These are phyloP conservation scores for Cutaneotrichosporon spelunceum DNA, from an alignment of 1,284 basidiomycete species.

Conservation along the genomic window DNA sequence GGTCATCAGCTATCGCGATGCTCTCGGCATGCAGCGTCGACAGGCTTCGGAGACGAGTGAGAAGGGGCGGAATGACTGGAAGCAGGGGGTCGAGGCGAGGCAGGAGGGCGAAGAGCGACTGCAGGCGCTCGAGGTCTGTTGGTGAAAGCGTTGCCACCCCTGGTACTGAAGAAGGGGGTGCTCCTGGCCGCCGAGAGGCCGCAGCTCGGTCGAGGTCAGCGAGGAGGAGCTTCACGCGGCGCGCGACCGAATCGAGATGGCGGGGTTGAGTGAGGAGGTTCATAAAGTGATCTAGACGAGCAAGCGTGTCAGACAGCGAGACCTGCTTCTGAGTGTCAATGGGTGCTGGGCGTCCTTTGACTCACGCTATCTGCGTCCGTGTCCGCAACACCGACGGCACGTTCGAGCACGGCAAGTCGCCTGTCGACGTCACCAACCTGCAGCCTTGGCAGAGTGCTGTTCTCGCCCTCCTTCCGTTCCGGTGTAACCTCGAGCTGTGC, in stretches of 20 bases:
- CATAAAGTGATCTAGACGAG: conserved; percentile 70
- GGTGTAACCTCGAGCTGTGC: conserved; percentile 1
- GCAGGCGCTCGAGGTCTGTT: conserved; percentile 58
- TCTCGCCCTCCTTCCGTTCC: not conserved
- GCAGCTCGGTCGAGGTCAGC: conserved; percentile 87
- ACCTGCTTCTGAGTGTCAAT: conserved; percentile 12
- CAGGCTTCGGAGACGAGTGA: conserved; percentile 79
- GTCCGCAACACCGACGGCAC: conserved; percentile 60
- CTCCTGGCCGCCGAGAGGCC: conserved; percentile 40
- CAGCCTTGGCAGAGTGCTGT: too few relatives aligned
- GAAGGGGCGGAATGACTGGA: conserved; percentile 86
- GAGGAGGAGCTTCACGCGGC: conserved; percentile 85
- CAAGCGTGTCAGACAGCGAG: conserved; percentile 63
- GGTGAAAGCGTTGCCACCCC: conserved; percentile 53
- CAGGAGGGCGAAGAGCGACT: conserved; percentile 64
- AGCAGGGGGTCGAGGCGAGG: conserved; percentile 79
- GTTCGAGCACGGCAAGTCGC: conserved; percentile 74
- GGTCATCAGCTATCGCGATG: conserved; percentile 60
- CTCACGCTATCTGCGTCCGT: not conserved
- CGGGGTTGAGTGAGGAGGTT: conserved; percentile 88
- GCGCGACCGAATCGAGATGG: conserved; percentile 93
- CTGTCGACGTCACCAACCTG: conserved; percentile 55
- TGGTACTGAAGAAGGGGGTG: not conserved
- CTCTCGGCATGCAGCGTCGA: conserved; percentile 78
- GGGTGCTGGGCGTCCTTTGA: not conserved